Percentiles rank a stretch among this genome's conserved stretches.
phyloP scores from a whole-genome alignment of 441 rosid species.

The Isatis lusitanica region DNA sequence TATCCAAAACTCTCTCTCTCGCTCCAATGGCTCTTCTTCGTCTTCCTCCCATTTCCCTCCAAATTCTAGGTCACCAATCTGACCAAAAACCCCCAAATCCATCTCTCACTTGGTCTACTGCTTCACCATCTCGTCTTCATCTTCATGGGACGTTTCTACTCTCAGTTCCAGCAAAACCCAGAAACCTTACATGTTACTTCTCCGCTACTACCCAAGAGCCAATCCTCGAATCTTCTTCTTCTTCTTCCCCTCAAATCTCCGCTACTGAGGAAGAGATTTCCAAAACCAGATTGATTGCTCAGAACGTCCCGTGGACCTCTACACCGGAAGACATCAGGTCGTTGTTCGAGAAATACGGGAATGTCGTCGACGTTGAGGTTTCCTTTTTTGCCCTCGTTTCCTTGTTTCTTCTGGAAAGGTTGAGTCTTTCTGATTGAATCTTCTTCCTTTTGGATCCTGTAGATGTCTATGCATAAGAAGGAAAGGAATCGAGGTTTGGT shows the following conservation, averaged over 20 bases:
- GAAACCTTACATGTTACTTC: conserved; percentile 31
- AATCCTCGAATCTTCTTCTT: conserved; percentile 26
- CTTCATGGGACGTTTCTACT: conserved; percentile 14
- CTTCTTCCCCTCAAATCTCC: neutral
- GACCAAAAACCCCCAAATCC: conserved; percentile 7
- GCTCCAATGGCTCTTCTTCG: conserved; percentile 49
- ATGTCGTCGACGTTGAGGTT: conserved; percentile 76
- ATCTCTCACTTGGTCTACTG: conserved; percentile 18
- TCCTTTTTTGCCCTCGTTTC: neutral
- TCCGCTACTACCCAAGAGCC: conserved; percentile 48
- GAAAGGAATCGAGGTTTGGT: conserved; percentile 73
- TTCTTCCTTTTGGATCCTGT: conserved; percentile 22
- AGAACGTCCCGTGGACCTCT: conserved; percentile 73
- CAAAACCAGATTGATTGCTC: conserved; percentile 55
- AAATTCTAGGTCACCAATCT: conserved; percentile 31
- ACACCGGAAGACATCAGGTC: conserved; percentile 75
- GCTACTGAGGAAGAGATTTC: conserved; percentile 46
- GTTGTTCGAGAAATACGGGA: conserved; percentile 69
- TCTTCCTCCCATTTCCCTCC: conserved; percentile 40
- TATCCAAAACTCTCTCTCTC: conserved; percentile 21
- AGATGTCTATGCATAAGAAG: conserved; percentile 78
- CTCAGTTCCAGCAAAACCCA: conserved; percentile 30
- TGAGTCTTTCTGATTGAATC: neutral
- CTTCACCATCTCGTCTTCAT: conserved; percentile 20
- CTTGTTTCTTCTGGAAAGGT: neutral